Conservation (phyloP, 805 yeast species). For the Candida glaebosa region DNA sequence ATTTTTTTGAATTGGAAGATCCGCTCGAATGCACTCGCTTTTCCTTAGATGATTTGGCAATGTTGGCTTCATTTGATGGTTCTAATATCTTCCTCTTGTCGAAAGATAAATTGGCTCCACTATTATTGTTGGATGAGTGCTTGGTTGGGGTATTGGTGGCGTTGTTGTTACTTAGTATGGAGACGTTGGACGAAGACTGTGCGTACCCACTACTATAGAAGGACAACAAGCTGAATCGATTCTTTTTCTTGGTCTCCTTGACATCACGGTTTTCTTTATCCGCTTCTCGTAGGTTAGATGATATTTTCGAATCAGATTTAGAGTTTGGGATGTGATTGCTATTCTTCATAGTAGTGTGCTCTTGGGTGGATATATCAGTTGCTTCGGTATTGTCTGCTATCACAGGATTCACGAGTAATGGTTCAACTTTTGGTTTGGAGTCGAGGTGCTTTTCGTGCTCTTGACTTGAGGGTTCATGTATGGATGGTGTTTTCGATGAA, state of each 20-base stretch:
- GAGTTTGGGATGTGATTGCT: neutral
- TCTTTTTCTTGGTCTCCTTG: slow-evolving; percentile 33
- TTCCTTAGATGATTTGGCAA: slow-evolving; percentile 10
- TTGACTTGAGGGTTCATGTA: neutral
- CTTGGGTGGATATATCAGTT: slow-evolving; percentile 5
- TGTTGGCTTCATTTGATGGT: slow-evolving; percentile 28
- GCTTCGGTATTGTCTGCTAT: neutral
- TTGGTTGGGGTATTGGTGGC: neutral
- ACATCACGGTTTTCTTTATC: slow-evolving; percentile 20
- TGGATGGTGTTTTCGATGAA: neutral
- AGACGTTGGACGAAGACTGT: slow-evolving; percentile 11
- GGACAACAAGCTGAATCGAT: slow-evolving; percentile 42
- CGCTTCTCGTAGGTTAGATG: slow-evolving; percentile 3
- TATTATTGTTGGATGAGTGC: neutral
- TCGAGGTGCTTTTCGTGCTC: neutral
- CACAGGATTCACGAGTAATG: neutral
- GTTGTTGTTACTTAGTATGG: slow-evolving; percentile 1
- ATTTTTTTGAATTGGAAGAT: slow-evolving; percentile 25
- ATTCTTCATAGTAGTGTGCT: neutral
- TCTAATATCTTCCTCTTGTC: slow-evolving; percentile 27
- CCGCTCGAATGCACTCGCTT: slow-evolving; percentile 26
- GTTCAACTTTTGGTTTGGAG: neutral
- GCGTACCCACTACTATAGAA: slow-evolving; percentile 36
- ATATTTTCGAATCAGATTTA: neutral
- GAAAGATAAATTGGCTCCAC: slow-evolving; percentile 6